Conservation (phyloP, 2,329 filamentous ascomycete species). For the Paecilomyces sp. region DNA sequence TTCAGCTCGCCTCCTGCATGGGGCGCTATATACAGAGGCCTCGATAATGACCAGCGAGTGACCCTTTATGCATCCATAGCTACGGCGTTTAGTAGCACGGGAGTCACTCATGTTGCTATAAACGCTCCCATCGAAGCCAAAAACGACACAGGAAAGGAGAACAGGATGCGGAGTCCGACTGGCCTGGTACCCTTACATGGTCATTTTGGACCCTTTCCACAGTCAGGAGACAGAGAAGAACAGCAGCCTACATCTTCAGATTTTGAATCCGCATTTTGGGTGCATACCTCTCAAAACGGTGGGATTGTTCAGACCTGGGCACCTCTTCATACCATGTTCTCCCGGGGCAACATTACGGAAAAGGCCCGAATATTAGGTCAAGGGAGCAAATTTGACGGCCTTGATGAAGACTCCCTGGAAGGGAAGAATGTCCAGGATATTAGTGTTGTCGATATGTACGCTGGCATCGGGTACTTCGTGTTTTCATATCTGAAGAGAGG, state of each 20-base stretch:
- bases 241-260: constrained; percentile 40
- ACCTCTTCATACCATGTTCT: constrained; percentile 90
- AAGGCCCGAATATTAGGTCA: constrained; percentile 65
- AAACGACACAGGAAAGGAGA: constrained; percentile 42
- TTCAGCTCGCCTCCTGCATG: constrained; percentile 27
- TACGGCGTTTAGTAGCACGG: constrained; percentile 26
- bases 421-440: constrained; percentile 18
- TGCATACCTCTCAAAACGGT: constrained; percentile 64
- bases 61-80: constrained; percentile 37
- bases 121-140: constrained; percentile 49
- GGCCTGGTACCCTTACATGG: constrained; percentile 65
- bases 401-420: constrained; percentile 18
- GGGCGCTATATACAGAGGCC: constrained; percentile 18
- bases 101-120: constrained; percentile 50
- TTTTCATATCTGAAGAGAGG: constrained; percentile 74
- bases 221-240: constrained; percentile 15
- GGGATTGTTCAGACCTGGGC: constrained; percentile 81
- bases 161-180: constrained; percentile 66
- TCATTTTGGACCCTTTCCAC: constrained; percentile 56
- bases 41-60: constrained; percentile 21
- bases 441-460: constrained; percentile 69
- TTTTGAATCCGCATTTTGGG: constrained; percentile 69
- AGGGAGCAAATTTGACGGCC: constrained; percentile 25
- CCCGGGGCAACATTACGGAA: constrained; percentile 80
- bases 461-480: constrained; percentile 88